Conservation (phyloP, 1,139 yeast genomes). For the Candida albicans region DNA sequence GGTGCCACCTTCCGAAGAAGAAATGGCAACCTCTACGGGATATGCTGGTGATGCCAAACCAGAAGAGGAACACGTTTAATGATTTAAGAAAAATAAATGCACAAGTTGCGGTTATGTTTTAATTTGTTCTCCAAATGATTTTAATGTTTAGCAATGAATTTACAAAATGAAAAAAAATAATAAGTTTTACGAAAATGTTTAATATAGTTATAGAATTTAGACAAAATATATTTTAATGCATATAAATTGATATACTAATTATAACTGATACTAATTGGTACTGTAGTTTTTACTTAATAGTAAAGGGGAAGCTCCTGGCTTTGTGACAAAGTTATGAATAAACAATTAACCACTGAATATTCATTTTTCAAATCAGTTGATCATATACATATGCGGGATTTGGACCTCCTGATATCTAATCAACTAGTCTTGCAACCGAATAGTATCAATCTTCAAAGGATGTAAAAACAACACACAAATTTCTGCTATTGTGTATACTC, state of each 20-base stretch:
- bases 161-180: slow-evolving; percentile 21
- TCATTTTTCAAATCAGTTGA: too few species aligned
- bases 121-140: not conserved
- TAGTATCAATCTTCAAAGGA: too few species aligned
- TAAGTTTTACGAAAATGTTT: not conserved
- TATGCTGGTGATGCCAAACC: slow-evolving; percentile 24
- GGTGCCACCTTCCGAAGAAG: slow-evolving; percentile 41
- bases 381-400: too few species aligned
- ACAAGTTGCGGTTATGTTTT: not conserved
- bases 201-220: not conserved
- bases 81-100: not conserved
- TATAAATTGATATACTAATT: not conserved
- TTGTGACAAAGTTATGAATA: too few species aligned
- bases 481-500: too few species aligned
- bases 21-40: slow-evolving; percentile 33
- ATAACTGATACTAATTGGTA: not conserved
- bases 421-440: too few species aligned
- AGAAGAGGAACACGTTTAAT: slow-evolving; percentile 23
- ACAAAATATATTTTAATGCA: not conserved
- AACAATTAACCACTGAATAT: too few species aligned
- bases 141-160: not conserved
- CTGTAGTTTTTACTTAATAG: not conserved
- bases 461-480: too few species aligned
- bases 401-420: too few species aligned
- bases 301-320: too few species aligned